Base-by-base conservation (phyloP, 495 filamentous ascomycete species). In the Halenospora varia region DNA sequence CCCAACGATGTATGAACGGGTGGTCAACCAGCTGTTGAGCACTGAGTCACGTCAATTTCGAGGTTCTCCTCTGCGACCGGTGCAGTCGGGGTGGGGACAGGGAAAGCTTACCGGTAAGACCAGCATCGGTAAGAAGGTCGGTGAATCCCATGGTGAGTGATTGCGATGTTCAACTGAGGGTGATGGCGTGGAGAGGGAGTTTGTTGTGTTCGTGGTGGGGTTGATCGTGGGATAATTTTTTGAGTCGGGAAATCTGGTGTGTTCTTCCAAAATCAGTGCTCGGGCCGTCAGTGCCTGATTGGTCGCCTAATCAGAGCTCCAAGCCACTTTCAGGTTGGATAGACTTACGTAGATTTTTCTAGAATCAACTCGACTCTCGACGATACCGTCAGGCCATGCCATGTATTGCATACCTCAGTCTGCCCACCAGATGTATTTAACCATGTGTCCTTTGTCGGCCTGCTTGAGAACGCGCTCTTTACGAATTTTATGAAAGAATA, bases 1-100 rank as follows among this genome's bases (percentile, higher is more conserved):
- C 92, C 92, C 92, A 76, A 86, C 81, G 68, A 98, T 84, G 82
- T 98, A 98, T 77, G 88, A 94, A 66, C 92, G 86, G 65, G 88
- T 90, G 63, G 83, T 83, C 69, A 96, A 79, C 86, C 84, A 97
- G 81, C 82, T 86, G 83, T 97, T 89, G 70, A 96, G 88, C 71
- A 94, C 92, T 96, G 74, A 65, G 68, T 57, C 59, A 62, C 15
- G 64, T 71, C 60, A 73, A 57, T 67, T 69, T 75, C 66, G 74
- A 64, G 68, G 59, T 71, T 62, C 44, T 65, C 20, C 54, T 56
- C 49, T 56, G 51, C 46, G 50, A 55, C 55, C 45, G 49, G 48
- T 24, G 20, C 13, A 17, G 52, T 61, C 24, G 46, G 40, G 42
- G 60, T 64, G 56, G 51, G 42, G 57, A 75, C 47, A 39, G 17